phyloP scores from a whole-genome alignment of 2,329 filamentous ascomycete genomes.

The Hypoxylon sp. region DNA sequence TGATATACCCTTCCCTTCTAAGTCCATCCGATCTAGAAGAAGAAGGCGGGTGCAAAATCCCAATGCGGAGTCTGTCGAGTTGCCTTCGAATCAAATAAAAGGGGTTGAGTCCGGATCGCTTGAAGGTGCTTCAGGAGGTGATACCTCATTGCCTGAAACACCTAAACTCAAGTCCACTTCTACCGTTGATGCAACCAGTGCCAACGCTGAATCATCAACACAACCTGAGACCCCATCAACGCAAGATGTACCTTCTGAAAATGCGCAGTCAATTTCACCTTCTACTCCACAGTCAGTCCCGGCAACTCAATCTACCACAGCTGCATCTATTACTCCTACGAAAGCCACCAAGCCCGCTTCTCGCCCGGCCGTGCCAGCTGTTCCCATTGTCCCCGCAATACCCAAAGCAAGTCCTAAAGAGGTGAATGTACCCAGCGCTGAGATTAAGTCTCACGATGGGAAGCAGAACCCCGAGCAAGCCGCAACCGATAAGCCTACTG shows the following conservation, averaged over 20 bases:
- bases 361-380: slow-evolving; percentile 57
- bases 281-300: slow-evolving; percentile 55
- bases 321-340: slow-evolving; percentile 46
- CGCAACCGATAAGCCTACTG: slow-evolving; percentile 31
- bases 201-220: slow-evolving; percentile 13
- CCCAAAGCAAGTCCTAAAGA: slow-evolving; percentile 58
- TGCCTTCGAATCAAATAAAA: slow-evolving; percentile 59
- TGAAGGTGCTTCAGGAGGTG: slow-evolving; percentile 35
- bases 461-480: slow-evolving; percentile 40
- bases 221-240: slow-evolving; percentile 53
- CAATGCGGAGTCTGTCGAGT: slow-evolving; percentile 57
- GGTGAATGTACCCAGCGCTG: slow-evolving; percentile 41
- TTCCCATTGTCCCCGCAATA: slow-evolving; percentile 63
- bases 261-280: slow-evolving; percentile 53
- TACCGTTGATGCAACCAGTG: slow-evolving; percentile 25
- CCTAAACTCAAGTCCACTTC: slow-evolving; percentile 38
- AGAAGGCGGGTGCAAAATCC: slow-evolving; percentile 56
- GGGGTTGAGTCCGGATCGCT: slow-evolving; percentile 39
- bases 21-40: slow-evolving; percentile 58
- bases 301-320: slow-evolving; percentile 44
- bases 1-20: slow-evolving; percentile 64
- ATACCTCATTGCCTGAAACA: slow-evolving; percentile 44
- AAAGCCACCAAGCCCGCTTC: slow-evolving; percentile 51
- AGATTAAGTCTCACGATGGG: slow-evolving; percentile 40
- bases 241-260: slow-evolving; percentile 52